Conservation (phyloP, 2,329 filamentous ascomycete genomes). For the Lachnellula suecica region DNA sequence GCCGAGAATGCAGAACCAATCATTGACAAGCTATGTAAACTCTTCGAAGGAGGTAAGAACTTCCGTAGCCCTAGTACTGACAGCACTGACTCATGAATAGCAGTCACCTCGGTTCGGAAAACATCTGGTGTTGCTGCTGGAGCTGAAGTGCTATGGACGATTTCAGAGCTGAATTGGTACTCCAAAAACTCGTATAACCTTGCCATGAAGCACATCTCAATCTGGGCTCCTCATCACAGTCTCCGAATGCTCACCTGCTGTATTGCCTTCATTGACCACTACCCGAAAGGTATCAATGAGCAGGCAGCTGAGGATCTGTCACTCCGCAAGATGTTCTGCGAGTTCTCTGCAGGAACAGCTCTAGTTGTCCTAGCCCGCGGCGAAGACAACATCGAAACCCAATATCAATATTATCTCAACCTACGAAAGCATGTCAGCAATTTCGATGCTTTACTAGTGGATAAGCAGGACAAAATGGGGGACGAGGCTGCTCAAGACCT, state of each 20-base stretch:
- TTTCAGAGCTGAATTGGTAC: constrained; percentile 78
- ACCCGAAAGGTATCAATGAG: constrained; percentile 46
- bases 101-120: constrained; percentile 37
- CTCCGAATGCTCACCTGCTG: constrained; percentile 56
- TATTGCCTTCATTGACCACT: constrained; percentile 49
- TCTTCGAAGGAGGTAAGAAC: constrained; percentile 50
- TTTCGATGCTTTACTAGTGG: constrained; percentile 52
- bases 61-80: not conserved
- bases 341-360: constrained; percentile 62
- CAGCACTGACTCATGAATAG: constrained; percentile 17
- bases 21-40: constrained; percentile 51
- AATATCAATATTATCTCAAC: constrained; percentile 61
- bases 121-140: constrained; percentile 35
- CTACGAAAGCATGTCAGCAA: constrained; percentile 58
- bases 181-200: constrained; percentile 80
- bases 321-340: constrained; percentile 65
- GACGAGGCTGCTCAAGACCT: constrained; percentile 52
- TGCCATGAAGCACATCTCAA: constrained; percentile 59
- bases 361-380: constrained; percentile 51
- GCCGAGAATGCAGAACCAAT: constrained; percentile 6
- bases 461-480: constrained; percentile 39
- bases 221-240: constrained; percentile 53
- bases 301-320: constrained; percentile 47
- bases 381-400: constrained; percentile 47
- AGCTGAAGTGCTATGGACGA: constrained; percentile 46